Evolutionary conservation across 306 rosid species (phyloP), one percentile per base, ranked within the genome.

Genomic region (Trifolium subterraneum): DNA sequence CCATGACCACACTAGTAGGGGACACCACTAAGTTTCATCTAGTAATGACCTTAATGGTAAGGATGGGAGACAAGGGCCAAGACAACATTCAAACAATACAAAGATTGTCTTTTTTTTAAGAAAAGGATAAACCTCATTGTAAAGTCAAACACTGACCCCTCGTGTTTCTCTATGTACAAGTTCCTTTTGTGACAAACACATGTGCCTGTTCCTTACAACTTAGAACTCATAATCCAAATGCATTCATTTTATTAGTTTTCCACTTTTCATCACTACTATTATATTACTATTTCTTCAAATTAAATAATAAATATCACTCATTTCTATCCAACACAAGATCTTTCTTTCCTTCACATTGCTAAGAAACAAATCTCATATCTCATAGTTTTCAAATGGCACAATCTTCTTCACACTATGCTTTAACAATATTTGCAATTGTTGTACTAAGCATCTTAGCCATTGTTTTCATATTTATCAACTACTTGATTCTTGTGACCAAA

Each of bases 351-450:
- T 60, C 22, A 14, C 66, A 60, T 60, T 60, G 66, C 41, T 29
- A 60, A 13, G 11, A 60, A 60, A 60, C 39, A 27, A 60, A 60
- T 8, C 54, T 14, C 7, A 45, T 3, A 54, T 54, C 35, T 23
- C 64, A 25, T 13, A 58, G 10, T 31, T 60, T 25, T 60, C 42
- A 60, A 60, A 60, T 66, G 58, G 50, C 79, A 56, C 72, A 72
- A 31, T 60, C 86, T 61, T 10, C 74, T 68, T 71, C 91, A 14
- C 83, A 80, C 64, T 64, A 86, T 77, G 78, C 84, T 77, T 83
- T 87, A 13, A 89, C 89, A 39, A 31, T 81, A 35, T 74, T 87
- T 59, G 89, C 85, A 47, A 81, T 89, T 82, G 81, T 82, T 68
- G 58, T 86, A 0, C 77, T 82, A 6, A 77, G 82, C 50, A 82